phyloP scores from a whole-genome alignment of 768 basidiomycete genomes.

The Rhodosporidiobolus odoratus region DNA sequence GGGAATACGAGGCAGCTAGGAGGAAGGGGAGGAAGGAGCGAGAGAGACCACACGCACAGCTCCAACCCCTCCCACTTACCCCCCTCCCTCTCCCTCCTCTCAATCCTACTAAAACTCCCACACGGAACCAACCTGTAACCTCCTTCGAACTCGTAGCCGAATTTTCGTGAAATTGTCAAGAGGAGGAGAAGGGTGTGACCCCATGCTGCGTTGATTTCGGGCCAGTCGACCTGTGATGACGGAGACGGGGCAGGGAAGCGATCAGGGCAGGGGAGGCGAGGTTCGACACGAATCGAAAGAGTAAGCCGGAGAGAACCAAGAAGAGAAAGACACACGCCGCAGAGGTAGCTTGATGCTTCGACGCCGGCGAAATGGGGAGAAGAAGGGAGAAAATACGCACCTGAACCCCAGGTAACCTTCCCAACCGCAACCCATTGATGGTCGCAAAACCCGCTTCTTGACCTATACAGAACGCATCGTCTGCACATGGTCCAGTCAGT shows the following conservation, averaged over 20 bases:
- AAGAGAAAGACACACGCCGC: too few species aligned
- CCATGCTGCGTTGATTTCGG: constrained; percentile 98
- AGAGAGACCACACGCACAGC: constrained; percentile 48
- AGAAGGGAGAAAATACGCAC: neutral
- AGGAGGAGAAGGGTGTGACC: constrained; percentile 87
- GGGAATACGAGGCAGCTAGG: neutral
- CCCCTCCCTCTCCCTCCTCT: constrained; percentile 48
- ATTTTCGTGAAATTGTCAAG: constrained; percentile 83
- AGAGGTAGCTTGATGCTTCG: too few species aligned
- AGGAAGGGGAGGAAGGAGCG: neutral
- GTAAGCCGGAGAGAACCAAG: too few species aligned
- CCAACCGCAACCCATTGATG: constrained; percentile 91
- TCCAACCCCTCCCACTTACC: constrained; percentile 55
- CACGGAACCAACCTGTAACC: constrained; percentile 89
- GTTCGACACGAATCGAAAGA: too few species aligned
- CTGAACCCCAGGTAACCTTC: constrained; percentile 55
- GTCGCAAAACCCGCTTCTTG: constrained; percentile 93
- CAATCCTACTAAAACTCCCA: constrained; percentile 90
- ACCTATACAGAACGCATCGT: constrained; percentile 90
- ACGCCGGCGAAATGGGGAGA: neutral
- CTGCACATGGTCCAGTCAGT: neutral
- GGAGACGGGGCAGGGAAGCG: neutral
- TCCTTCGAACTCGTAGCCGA: constrained; percentile 73
- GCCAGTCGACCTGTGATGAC: constrained; percentile 76
- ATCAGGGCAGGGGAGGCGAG: neutral